Conservation (phyloP, 192 early-diverging fungal genomes). For the Rhizoclosmatium sp. region DNA sequence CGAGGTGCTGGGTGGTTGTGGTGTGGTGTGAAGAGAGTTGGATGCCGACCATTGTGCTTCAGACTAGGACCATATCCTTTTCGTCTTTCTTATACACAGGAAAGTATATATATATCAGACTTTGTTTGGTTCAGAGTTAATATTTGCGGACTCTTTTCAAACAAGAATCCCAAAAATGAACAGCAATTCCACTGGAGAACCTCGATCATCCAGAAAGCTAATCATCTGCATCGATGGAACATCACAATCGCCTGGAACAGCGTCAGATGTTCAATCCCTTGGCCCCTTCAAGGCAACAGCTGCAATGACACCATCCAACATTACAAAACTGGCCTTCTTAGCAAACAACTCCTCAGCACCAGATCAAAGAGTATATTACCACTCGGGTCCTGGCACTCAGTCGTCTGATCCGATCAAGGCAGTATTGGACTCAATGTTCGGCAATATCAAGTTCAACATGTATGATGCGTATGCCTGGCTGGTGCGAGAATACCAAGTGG, state of each 20-base stretch:
- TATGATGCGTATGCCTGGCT: slow-evolving; percentile 35
- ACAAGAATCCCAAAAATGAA: too few relatives aligned
- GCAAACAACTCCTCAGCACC: background rate
- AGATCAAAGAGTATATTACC: slow-evolving; percentile 19
- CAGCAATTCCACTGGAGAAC: too few relatives aligned
- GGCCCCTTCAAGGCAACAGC: slow-evolving; percentile 17
- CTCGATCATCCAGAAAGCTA: too few relatives aligned
- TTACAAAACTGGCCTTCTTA: slow-evolving; percentile 23
- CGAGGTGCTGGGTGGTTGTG: too few relatives aligned
- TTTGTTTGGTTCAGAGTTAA: too few relatives aligned
- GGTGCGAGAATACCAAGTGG: slow-evolving; percentile 1
- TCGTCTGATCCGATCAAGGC: background rate
- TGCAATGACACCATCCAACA: slow-evolving; percentile 14
- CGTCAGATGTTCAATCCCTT: background rate
- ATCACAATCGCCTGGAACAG: slow-evolving; percentile 1
- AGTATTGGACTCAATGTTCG: slow-evolving; percentile 13
- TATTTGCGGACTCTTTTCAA: too few relatives aligned
- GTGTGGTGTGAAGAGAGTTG: too few relatives aligned
- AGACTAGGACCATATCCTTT: too few relatives aligned
- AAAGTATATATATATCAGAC: too few relatives aligned
- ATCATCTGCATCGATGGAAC: slow-evolving; percentile 14
- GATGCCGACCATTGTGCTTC: too few relatives aligned
- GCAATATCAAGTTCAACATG: slow-evolving; percentile 10
- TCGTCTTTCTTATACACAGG: too few relatives aligned
- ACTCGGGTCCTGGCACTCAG: slow-evolving; percentile 12